Conservation (phyloP, 2,329 filamentous ascomycete genomes). For the Calycina marina region DNA sequence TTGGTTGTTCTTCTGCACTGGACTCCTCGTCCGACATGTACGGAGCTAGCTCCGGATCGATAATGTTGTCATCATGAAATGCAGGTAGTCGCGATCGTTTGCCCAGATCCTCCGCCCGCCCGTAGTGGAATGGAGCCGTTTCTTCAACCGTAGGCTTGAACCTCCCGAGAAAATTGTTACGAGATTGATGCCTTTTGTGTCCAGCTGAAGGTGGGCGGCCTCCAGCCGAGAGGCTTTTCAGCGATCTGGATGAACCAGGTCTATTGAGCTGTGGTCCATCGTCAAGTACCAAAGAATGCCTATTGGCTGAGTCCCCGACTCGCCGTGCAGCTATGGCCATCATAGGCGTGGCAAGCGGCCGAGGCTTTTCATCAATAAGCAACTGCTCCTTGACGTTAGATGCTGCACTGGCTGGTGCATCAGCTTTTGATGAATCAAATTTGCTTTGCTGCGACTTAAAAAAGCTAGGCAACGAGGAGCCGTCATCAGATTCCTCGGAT, state of each 20-base stretch:
- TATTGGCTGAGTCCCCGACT: slow-evolving; percentile 61
- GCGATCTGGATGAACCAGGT: slow-evolving; percentile 85
- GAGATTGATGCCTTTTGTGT: slow-evolving; percentile 78
- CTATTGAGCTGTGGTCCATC: slow-evolving; percentile 69
- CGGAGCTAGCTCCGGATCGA: slow-evolving; percentile 86
- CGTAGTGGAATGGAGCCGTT: slow-evolving; percentile 74
- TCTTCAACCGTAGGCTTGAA: slow-evolving; percentile 63
- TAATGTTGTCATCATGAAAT: slow-evolving; percentile 98
- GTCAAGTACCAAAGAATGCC: slow-evolving; percentile 79
- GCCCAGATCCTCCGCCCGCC: slow-evolving; percentile 50
- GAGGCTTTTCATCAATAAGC: slow-evolving; percentile 24
- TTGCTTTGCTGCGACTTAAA: slow-evolving; percentile 40
- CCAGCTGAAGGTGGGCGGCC: slow-evolving; percentile 61
- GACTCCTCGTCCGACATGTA: slow-evolving; percentile 93
- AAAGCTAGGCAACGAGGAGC: slow-evolving; percentile 50
- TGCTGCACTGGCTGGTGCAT: slow-evolving; percentile 27
- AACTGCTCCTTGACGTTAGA: slow-evolving; percentile 13
- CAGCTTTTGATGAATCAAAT: slow-evolving; percentile 25
- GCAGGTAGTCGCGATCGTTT: slow-evolving; percentile 60
- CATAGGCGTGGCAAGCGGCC: slow-evolving; percentile 50
- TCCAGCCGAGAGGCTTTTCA: slow-evolving; percentile 53
- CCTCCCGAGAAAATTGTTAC: slow-evolving; percentile 67
- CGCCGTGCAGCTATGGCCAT: slow-evolving; percentile 55
- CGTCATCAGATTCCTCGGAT: slow-evolving; percentile 78
- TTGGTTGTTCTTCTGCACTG: slow-evolving; percentile 83